Evolutionary conservation across 768 basidiomycete species (phyloP).

Genomic region (Boletus subparvulus): DNA sequence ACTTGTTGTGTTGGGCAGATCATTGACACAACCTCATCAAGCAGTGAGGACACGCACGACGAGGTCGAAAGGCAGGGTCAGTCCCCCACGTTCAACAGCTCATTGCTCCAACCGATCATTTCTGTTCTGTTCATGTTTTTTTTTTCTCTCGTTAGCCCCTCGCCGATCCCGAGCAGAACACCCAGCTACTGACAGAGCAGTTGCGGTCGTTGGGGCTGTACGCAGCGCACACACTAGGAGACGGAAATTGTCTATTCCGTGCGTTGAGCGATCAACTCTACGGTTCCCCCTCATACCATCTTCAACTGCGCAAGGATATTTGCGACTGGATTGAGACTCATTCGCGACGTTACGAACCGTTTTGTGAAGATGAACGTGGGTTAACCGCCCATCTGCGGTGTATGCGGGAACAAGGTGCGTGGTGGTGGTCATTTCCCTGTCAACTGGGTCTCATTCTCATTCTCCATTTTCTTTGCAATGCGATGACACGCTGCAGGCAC

Average conservation of each 20-base stretch:
- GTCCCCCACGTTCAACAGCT: constrained; percentile 31
- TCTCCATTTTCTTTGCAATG: neutral
- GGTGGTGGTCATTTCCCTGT: neutral
- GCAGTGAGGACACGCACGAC: constrained; percentile 58
- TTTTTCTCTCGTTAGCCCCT: constrained; percentile 34
- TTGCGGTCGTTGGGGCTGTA: constrained; percentile 79
- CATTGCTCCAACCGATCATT: constrained; percentile 18
- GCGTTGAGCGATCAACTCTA: constrained; percentile 86
- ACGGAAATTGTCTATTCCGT: constrained; percentile 93
- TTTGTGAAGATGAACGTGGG: constrained; percentile 84
- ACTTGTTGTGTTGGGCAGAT: constrained; percentile 25
- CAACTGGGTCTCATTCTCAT: neutral
- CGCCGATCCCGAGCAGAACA: constrained; percentile 63
- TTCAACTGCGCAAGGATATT: constrained; percentile 67
- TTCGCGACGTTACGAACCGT: constrained; percentile 74
- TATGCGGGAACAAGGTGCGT: constrained; percentile 76
- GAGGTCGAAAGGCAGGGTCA: constrained; percentile 58
- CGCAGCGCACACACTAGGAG: constrained; percentile 82
- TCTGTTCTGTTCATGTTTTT: neutral
- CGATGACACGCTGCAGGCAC: constrained; percentile 51
- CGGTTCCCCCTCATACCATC: constrained; percentile 70
- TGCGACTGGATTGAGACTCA: constrained; percentile 80
- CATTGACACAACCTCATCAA: constrained; percentile 25
- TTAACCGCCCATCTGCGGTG: constrained; percentile 68
- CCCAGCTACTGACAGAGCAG: constrained; percentile 66